Evolutionary conservation across 306 rosid species (phyloP).

Genomic region (Oxytropis ochrocephala): DNA sequence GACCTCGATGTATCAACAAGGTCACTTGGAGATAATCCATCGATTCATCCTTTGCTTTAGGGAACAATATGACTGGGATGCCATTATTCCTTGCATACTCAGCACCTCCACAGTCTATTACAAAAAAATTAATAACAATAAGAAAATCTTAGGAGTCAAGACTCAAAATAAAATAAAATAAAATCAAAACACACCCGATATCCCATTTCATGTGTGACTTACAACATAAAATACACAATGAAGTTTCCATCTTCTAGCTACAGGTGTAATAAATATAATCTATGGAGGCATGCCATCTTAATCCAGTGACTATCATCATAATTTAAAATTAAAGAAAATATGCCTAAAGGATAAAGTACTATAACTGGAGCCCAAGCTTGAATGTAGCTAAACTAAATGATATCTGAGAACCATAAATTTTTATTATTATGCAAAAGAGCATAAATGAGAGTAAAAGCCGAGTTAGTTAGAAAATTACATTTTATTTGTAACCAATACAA

Average conservation of each 20-base stretch:
- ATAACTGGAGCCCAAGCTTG: neutral
- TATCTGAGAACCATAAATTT: neutral
- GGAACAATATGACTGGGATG: slow-evolving; percentile 60
- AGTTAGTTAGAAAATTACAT: slow-evolving; percentile 25
- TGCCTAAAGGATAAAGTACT: neutral
- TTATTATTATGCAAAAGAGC: neutral
- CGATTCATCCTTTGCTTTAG: slow-evolving; percentile 29
- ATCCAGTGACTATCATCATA: neutral
- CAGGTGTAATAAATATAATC: neutral
- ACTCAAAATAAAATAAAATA: neutral
- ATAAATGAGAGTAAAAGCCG: neutral
- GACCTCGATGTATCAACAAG: slow-evolving; percentile 58
- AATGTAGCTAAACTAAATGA: neutral
- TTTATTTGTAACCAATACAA: slow-evolving; percentile 64
- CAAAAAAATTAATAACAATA: neutral
- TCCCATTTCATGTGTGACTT: neutral
- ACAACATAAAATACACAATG: neutral
- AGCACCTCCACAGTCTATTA: slow-evolving; percentile 72
- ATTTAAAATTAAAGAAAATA: neutral
- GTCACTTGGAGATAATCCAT: slow-evolving; percentile 49
- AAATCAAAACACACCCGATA: neutral
- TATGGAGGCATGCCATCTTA: neutral
- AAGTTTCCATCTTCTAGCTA: neutral
- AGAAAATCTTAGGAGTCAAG: neutral
- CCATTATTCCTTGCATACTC: slow-evolving; percentile 59